These are phyloP conservation scores for Phylloporus arenicola DNA, from an alignment of 768 basidiomycete genomes.

Conservation along the genomic window DNA sequence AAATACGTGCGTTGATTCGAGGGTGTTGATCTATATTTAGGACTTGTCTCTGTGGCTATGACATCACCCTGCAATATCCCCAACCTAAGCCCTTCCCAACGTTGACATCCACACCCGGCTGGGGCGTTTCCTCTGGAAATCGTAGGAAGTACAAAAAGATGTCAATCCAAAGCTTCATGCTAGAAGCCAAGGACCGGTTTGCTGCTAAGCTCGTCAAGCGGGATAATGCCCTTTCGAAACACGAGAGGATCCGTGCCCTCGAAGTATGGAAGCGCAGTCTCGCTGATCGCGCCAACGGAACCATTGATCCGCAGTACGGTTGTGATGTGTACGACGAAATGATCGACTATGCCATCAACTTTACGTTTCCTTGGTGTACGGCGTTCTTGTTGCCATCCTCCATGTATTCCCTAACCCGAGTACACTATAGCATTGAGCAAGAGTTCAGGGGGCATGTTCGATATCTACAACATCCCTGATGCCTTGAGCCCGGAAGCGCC, in stretches of 20 bases:
- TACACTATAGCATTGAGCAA: neutral
- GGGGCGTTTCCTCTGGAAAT: neutral
- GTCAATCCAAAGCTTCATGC: conserved; percentile 17
- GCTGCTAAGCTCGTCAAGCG: conserved; percentile 17
- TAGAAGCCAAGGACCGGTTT: conserved; percentile 21
- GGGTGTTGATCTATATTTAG: conserved; percentile 30
- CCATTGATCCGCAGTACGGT: conserved; percentile 59
- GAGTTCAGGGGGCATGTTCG: conserved; percentile 31
- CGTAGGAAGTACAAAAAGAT: conserved; percentile 16
- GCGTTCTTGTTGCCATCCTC: neutral
- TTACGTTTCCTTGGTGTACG: conserved; percentile 58
- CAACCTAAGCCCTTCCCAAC: conserved; percentile 49
- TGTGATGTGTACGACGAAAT: conserved; percentile 62
- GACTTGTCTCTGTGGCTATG: conserved; percentile 54
- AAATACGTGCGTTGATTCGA: neutral
- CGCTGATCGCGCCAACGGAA: conserved; percentile 44
- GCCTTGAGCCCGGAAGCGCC: conserved; percentile 47
- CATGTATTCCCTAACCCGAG: neutral
- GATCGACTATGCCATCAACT: conserved; percentile 69
- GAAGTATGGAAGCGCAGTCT: conserved; percentile 43
- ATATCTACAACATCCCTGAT: conserved; percentile 53
- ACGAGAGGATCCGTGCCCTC: conserved; percentile 22
- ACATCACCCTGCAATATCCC: conserved; percentile 67
- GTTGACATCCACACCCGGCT: conserved; percentile 15
- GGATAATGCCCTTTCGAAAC: conserved; percentile 19